Conservation (phyloP, 1,284 basidiomycete genomes). For the Austroboletus novae-zelandiae region DNA sequence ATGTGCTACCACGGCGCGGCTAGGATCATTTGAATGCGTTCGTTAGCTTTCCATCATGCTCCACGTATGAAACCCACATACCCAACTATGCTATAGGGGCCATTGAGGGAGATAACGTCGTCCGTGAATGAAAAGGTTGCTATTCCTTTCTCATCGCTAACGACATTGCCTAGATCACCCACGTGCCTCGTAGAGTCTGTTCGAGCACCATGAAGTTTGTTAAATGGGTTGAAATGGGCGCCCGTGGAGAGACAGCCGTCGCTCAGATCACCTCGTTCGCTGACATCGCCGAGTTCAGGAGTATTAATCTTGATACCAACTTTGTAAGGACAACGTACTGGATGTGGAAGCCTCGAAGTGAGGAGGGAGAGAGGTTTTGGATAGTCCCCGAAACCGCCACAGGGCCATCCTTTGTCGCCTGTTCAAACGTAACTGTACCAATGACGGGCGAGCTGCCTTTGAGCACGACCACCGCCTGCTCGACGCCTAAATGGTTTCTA, state of each 20-base stretch:
- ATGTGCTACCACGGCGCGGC: constrained; percentile 64
- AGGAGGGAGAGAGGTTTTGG: constrained; percentile 55
- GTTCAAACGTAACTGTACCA: constrained; percentile 67
- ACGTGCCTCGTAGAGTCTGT: constrained; percentile 60
- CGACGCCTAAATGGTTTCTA: background rate
- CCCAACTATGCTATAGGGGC: constrained; percentile 69
- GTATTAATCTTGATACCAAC: background rate
- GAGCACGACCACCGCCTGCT: constrained; percentile 62
- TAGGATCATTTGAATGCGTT: constrained; percentile 19
- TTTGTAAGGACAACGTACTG: constrained; percentile 50
- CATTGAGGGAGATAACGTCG: constrained; percentile 63
- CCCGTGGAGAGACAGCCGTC: constrained; percentile 72
- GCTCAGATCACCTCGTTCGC: constrained; percentile 65
- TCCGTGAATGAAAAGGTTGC: constrained; percentile 63
- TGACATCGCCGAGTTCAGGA: constrained; percentile 26
- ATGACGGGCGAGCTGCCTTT: constrained; percentile 58
- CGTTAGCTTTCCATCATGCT: constrained; percentile 5
- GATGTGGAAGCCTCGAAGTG: constrained; percentile 73
- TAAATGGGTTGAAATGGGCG: constrained; percentile 74
- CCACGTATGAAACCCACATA: constrained; percentile 33
- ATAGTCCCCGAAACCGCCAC: constrained; percentile 66
- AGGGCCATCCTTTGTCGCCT: constrained; percentile 48
- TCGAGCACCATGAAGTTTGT: constrained; percentile 65
- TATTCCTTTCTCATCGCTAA: constrained; percentile 57
- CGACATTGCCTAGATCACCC: constrained; percentile 78